Conservation (phyloP, 768 basidiomycete species). For the Artomyces pyxidatus region DNA sequence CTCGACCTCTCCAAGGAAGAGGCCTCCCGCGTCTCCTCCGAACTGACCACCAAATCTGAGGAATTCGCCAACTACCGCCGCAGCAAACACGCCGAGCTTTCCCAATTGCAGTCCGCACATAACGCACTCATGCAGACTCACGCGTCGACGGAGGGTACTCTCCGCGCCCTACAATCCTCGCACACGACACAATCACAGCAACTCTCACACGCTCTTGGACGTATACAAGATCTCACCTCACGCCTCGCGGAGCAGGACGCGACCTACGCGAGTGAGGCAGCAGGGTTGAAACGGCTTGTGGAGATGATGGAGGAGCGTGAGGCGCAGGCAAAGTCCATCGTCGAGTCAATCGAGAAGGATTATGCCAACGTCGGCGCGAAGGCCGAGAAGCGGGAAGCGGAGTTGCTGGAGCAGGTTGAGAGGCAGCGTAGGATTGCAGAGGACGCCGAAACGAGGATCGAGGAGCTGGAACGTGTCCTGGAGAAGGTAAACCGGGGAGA, state of each 20-base stretch:
- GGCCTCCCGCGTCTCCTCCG: slow-evolving; percentile 58
- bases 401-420: slow-evolving; percentile 62
- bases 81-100: slow-evolving; percentile 69
- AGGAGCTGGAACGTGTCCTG: slow-evolving; percentile 66
- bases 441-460: slow-evolving; percentile 60
- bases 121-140: slow-evolving; percentile 66
- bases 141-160: slow-evolving; percentile 54
- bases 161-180: slow-evolving; percentile 66
- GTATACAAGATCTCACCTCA: slow-evolving; percentile 66
- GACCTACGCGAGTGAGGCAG: slow-evolving; percentile 71
- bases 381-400: slow-evolving; percentile 58
- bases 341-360: slow-evolving; percentile 77
- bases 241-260: slow-evolving; percentile 82
- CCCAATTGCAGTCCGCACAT: slow-evolving; percentile 66
- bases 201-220: slow-evolving; percentile 66
- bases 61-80: slow-evolving; percentile 81
- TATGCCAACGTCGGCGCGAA: slow-evolving; percentile 69
- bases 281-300: slow-evolving; percentile 65
- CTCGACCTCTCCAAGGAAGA: slow-evolving; percentile 71
- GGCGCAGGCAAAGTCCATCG: slow-evolving; percentile 72
- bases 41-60: slow-evolving; percentile 66
- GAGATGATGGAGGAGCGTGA: slow-evolving; percentile 84
- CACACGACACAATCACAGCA: slow-evolving; percentile 67
- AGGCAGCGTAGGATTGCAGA: slow-evolving; percentile 63
- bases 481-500: slow-evolving; percentile 68